These are phyloP conservation scores for Xylogone sp. DNA, from an alignment of 2,329 filamentous ascomycete species.

Conservation along the genomic window DNA sequence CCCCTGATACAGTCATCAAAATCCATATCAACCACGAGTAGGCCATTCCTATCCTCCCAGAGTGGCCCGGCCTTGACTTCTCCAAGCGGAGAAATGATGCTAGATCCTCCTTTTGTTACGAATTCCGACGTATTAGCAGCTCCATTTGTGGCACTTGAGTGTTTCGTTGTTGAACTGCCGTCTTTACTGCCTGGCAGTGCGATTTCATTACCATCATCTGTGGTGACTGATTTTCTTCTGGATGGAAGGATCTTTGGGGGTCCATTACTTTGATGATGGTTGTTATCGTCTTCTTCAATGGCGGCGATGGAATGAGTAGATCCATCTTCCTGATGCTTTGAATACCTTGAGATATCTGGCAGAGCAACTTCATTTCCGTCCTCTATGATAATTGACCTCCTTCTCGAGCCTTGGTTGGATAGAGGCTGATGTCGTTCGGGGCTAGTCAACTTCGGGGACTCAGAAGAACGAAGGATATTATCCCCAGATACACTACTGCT, in stretches of 20 bases:
- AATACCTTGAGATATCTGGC: background rate
- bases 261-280: background rate
- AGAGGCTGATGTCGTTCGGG: background rate
- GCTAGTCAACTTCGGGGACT: background rate
- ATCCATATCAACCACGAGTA: slow-evolving; percentile 72
- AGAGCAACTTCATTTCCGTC: slow-evolving; percentile 38
- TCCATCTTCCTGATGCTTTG: background rate
- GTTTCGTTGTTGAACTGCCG: background rate
- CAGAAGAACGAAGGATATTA: background rate
- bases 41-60: slow-evolving; percentile 70
- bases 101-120: slow-evolving; percentile 72
- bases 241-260: background rate
- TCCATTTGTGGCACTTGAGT: slow-evolving; percentile 12
- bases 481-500: background rate
- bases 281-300: background rate
- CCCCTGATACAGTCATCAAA: slow-evolving; percentile 85
- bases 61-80: slow-evolving; percentile 76
- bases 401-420: slow-evolving; percentile 5
- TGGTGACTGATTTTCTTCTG: slow-evolving; percentile 15
- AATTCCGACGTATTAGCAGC: slow-evolving; percentile 16
- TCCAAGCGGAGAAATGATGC: slow-evolving; percentile 75
- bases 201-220: slow-evolving; percentile 52
- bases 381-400: slow-evolving; percentile 11
- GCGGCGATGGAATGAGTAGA: background rate
- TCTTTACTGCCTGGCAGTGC: slow-evolving; percentile 31